These are phyloP conservation scores for Xylaria acuta DNA, from an alignment of 495 filamentous ascomycete species.

Conservation along the genomic window DNA sequence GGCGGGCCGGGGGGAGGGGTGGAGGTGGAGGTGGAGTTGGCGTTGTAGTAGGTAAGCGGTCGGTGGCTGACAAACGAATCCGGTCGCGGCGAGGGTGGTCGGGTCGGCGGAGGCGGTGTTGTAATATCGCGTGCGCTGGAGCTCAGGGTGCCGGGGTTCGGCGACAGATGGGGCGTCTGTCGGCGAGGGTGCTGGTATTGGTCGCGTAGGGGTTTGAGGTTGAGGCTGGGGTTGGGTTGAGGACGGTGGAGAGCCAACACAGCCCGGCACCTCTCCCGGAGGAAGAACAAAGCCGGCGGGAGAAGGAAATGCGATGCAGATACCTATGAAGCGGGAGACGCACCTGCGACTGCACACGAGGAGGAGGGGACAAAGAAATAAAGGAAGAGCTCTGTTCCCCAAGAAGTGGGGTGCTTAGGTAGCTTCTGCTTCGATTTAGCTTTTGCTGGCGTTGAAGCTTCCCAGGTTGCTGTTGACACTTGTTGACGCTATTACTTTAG, in stretches of 20 bases:
- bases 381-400: not conserved
- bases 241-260: not conserved
- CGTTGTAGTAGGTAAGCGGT: not conserved
- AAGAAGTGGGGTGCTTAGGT: conserved; percentile 13
- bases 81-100: conserved; percentile 12
- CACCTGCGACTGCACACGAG: not conserved
- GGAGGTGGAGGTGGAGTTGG: not conserved
- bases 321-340: not conserved
- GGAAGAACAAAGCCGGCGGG: not conserved
- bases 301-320: not conserved
- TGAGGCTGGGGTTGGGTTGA: not conserved
- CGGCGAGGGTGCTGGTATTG: conserved; percentile 1
- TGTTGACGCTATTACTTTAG: conserved; percentile 1
- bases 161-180: conserved; percentile 9
- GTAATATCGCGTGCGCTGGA: conserved; percentile 26
- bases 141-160: conserved; percentile 7
- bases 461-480: not conserved
- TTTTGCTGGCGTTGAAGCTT: not conserved
- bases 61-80: conserved; percentile 17
- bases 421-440: conserved; percentile 1
- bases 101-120: conserved; percentile 13
- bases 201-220: not conserved
- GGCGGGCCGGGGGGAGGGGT: conserved; percentile 10
- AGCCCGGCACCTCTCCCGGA: not conserved
- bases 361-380: not conserved